Percentiles rank a stretch among this genome's conserved stretches.
Evolutionary conservation across 2,329 filamentous ascomycete genomes (phyloP).

Genomic region (Colletotrichum melonis): DNA sequence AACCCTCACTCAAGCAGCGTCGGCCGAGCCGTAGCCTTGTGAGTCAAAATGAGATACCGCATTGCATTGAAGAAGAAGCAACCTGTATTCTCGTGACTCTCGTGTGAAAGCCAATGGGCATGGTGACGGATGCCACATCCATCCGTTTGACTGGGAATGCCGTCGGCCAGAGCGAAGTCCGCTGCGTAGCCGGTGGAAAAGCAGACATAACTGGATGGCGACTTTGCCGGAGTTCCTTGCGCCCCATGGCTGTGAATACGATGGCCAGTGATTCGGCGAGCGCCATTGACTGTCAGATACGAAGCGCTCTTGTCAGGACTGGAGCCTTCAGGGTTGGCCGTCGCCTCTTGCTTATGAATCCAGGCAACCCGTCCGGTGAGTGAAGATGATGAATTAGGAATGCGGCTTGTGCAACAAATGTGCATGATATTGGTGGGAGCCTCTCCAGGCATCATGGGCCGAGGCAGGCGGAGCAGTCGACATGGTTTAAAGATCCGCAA

Average conservation of each 20-base stretch:
- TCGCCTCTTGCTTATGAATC: neutral
- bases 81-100: neutral
- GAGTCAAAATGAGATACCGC: neutral
- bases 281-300: neutral
- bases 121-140: neutral
- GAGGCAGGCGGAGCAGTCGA: neutral
- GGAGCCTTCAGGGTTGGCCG: neutral
- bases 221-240: neutral
- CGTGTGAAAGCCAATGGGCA: slow-evolving; percentile 1
- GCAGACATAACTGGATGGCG: slow-evolving; percentile 1
- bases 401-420: neutral
- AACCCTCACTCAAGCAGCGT: neutral
- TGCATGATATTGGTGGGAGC: neutral
- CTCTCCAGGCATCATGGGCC: neutral
- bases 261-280: neutral
- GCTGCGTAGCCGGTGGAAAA: neutral
- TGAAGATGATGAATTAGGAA: neutral
- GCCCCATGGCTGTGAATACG: neutral
- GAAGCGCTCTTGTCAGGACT: neutral
- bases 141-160: neutral
- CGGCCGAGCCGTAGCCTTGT: slow-evolving; percentile 1
- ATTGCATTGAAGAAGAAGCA: neutral
- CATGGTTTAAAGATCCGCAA: slow-evolving; percentile 1
- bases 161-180: neutral
- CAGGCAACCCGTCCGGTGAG: neutral